Evolutionary conservation across 2,329 filamentous ascomycete species (phyloP), one percentile per base, ranked within the genome.

Genomic region (Cladophialophora carrionii): DNA sequence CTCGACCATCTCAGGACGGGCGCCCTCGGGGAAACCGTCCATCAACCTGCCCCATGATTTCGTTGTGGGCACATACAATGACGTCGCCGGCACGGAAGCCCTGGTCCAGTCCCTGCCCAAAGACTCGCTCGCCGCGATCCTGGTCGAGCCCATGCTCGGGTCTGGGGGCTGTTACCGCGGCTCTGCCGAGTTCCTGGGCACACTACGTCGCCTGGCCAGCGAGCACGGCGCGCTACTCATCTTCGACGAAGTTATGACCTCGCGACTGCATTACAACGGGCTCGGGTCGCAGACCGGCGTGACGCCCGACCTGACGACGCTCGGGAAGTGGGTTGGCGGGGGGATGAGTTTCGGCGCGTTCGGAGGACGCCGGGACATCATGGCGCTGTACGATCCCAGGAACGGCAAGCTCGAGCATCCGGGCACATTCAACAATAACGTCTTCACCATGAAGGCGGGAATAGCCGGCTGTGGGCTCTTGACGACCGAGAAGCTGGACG

Each of bases 181-280:
- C 0, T 78, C 76, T 0, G 59, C 56, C 1, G 80, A 80, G 20
- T 90, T 90, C 68, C 73, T 89, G 29, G 65, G 74, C 9, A 78
- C 78, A 1, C 75, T 89, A 4, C 82, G 83, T 52, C 73, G 78
- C 0, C 76, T 79, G 5, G 82, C 85, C 1, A 77, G 75, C 32
- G 76, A 81, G 71, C 75, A 78, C 0, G 83, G 83, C 1, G 84
- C 84, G 0, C 64, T 91, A 0, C 82, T 91, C 68, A 86, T 91
- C 41, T 77, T 90, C 14, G 89, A 91, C 73, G 89, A 91, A 75
- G 88, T 91, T 5, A 88, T 90, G 83, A 90, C 88, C 0, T 88
- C 85, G 3, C 81, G 88, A 1, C 75, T 90, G 31, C 75, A 79
- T 20, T 77, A 78, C 1, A 76, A 80, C 6, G 87, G 88, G 0